Evolutionary conservation across 73 alveolate genomes (phyloP).

Genomic region (Tetrahymena thermophila): DNA sequence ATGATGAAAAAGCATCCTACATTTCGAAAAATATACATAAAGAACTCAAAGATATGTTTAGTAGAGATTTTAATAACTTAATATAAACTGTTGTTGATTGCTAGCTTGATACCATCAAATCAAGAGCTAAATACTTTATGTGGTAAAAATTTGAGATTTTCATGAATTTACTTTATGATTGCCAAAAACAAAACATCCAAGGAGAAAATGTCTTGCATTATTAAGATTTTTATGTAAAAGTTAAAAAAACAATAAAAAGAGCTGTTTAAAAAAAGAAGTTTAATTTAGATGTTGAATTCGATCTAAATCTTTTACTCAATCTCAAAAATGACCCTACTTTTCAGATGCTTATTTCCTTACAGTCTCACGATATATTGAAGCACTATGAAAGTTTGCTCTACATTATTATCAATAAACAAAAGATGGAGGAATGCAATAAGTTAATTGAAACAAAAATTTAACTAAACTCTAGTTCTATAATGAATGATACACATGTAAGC

Average conservation of each 20-base stretch:
- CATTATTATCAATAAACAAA: background rate
- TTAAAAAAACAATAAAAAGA: background rate
- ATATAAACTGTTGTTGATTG: background rate
- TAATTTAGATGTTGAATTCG: background rate
- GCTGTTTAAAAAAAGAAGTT: background rate
- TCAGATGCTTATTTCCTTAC: background rate
- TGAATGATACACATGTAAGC: background rate
- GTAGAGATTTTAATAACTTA: background rate
- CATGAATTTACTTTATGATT: background rate
- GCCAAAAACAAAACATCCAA: background rate
- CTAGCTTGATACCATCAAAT: background rate
- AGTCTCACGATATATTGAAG: background rate
- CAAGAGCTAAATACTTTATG: background rate
- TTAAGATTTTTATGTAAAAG: background rate
- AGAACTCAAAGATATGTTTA: background rate
- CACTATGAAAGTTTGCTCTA: background rate
- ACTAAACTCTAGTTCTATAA: background rate
- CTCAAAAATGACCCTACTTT: background rate
- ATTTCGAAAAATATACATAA: background rate
- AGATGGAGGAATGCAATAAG: background rate
- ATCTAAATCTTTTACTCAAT: background rate
- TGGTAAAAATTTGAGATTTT: background rate
- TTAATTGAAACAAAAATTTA: too few species aligned
- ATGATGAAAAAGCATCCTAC: background rate
- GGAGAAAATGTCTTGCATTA: background rate